Conservation (phyloP, 352 stramenopile genomes). For the Phytophthora niederhauseri region DNA sequence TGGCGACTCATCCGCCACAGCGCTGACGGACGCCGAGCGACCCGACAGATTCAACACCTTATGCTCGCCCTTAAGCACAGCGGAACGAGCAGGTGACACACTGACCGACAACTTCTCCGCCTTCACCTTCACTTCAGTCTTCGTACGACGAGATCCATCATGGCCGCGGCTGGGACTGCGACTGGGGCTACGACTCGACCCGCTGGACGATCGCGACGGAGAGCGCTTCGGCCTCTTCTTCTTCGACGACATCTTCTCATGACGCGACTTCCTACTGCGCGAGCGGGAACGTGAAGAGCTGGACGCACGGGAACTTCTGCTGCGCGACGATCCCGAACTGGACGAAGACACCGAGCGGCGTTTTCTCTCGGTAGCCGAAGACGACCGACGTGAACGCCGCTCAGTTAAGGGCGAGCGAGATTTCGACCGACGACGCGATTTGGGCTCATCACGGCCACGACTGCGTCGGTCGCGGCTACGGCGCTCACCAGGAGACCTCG, state of each 20-base stretch:
- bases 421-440: constrained; percentile 14
- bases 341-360: constrained; percentile 31
- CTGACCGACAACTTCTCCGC: constrained; percentile 17
- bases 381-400: constrained; percentile 23
- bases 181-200: constrained; percentile 14
- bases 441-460: constrained; percentile 19
- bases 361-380: constrained; percentile 16
- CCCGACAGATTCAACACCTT: constrained; percentile 40
- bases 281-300: constrained; percentile 34
- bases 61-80: constrained; percentile 38
- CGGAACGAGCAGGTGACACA: constrained; percentile 19
- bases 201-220: constrained; percentile 6
- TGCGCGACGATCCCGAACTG: constrained; percentile 33
- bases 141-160: constrained; percentile 5
- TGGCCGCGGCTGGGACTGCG: constrained; percentile 1
- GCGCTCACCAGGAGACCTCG: constrained; percentile 17
- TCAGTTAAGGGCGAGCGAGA: constrained; percentile 10
- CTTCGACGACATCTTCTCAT: constrained; percentile 8
- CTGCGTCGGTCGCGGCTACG: constrained; percentile 20
- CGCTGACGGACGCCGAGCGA: constrained; percentile 22
- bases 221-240: constrained; percentile 16
- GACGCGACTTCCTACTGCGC: constrained; percentile 17
- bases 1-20: constrained; percentile 19
- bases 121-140: constrained; percentile 13
- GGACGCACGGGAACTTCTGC: constrained; percentile 25